Evolutionary conservation across 106 monocot species (phyloP).

Genomic region (Dendrobium huoshanense): DNA sequence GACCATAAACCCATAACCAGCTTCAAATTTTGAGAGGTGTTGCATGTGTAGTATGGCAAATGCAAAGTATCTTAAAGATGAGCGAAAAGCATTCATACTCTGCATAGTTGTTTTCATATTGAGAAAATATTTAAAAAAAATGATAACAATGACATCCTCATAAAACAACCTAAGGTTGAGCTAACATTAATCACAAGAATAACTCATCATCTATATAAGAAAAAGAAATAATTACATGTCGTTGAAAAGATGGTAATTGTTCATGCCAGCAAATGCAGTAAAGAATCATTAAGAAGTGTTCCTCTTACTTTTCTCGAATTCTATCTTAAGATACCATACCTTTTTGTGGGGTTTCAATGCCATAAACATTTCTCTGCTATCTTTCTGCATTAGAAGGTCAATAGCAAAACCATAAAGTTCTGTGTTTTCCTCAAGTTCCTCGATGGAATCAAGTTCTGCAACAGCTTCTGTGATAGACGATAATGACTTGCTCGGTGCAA

Average conservation of each 20-base stretch:
- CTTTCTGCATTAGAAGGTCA: slow-evolving; percentile 16
- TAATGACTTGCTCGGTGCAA: slow-evolving; percentile 1
- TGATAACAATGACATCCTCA: no score
- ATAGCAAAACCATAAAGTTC: slow-evolving; percentile 20
- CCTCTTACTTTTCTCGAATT: slow-evolving; percentile 11
- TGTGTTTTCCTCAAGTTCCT: slow-evolving; percentile 15
- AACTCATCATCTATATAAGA: no score
- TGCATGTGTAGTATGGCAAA: no score
- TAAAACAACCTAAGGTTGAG: no score
- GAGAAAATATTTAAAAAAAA: no score
- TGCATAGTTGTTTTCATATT: no score
- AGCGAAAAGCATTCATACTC: no score
- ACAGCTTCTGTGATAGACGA: slow-evolving; percentile 17
- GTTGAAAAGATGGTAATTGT: not conserved
- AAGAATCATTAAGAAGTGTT: not conserved
- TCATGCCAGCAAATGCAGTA: not conserved
- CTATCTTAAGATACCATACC: slow-evolving; percentile 22
- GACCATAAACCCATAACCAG: no score
- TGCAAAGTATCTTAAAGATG: no score
- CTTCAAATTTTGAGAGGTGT: no score
- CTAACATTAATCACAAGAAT: no score
- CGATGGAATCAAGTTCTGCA: slow-evolving; percentile 16
- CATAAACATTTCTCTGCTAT: slow-evolving; percentile 26
- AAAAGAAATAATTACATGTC: no score
- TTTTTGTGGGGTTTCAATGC: slow-evolving; percentile 15